Conservation (phyloP, 257 asterid species). For the Plectranthus barbatus region DNA sequence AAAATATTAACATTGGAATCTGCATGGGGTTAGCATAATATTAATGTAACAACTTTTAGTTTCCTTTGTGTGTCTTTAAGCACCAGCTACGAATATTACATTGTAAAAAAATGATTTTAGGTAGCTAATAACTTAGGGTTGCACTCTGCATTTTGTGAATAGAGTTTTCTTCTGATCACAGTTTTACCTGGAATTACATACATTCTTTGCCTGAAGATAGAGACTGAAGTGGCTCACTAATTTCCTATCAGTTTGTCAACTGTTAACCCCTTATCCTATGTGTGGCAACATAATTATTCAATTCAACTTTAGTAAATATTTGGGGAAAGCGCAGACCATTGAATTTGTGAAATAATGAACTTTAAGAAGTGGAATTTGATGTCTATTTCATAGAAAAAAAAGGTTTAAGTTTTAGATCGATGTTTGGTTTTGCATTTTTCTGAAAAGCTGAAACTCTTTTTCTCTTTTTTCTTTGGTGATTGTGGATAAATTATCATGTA, state of each 20-base stretch:
- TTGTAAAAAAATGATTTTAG: not conserved
- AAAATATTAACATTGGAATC: not conserved
- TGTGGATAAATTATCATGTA: constrained; percentile 9
- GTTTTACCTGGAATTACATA: not conserved
- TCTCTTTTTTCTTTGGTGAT: not conserved
- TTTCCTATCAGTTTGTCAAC: not conserved
- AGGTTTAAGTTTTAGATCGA: constrained; percentile 4
- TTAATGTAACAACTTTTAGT: not conserved
- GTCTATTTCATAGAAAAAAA: not conserved
- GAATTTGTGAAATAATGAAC: not conserved
- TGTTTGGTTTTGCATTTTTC: not conserved
- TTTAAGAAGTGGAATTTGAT: not conserved
- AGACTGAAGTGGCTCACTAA: not conserved
- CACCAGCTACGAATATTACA: not conserved
- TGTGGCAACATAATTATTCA: not conserved
- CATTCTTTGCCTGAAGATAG: not conserved
- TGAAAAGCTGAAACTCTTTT: not conserved
- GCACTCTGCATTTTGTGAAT: not conserved
- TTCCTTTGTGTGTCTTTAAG: not conserved
- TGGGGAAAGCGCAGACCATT: not conserved
- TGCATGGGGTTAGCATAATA: not conserved
- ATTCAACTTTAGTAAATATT: not conserved
- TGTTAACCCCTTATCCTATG: not conserved
- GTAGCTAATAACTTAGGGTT: not conserved
- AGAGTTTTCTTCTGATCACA: not conserved